phyloP scores from a whole-genome alignment of 169 alveolate genomes.

The Plasmodium berghei region DNA sequence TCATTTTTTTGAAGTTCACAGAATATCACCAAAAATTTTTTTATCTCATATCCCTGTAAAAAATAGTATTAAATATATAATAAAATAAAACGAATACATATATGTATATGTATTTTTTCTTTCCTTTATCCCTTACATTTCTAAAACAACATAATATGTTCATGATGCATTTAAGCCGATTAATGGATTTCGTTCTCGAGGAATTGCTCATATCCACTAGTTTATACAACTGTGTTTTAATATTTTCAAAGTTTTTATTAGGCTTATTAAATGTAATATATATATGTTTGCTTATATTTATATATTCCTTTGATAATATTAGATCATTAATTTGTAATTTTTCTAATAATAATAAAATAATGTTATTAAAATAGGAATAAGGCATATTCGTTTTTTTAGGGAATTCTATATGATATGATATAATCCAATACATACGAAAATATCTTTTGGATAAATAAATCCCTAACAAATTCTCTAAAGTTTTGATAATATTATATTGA shows the following conservation, averaged over 20 bases:
- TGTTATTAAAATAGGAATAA: slow-evolving; percentile 64
- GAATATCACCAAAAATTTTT: slow-evolving; percentile 44
- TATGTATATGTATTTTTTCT: neutral
- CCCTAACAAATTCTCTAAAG: slow-evolving; percentile 52
- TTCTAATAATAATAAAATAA: slow-evolving; percentile 64
- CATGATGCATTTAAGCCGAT: slow-evolving; percentile 56
- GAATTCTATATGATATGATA: slow-evolving; percentile 63
- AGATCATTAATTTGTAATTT: slow-evolving; percentile 60
- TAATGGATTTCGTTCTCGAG: slow-evolving; percentile 13
- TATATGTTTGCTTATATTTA: slow-evolving; percentile 51
- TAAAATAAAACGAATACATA: neutral
- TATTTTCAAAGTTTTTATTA: slow-evolving; percentile 36
- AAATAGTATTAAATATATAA: neutral
- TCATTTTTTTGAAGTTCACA: slow-evolving; percentile 54
- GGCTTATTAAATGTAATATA: slow-evolving; percentile 20
- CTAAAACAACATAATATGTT: slow-evolving; percentile 56
- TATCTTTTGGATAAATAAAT: slow-evolving; percentile 62
- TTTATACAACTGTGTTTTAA: slow-evolving; percentile 23
- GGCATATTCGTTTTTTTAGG: slow-evolving; percentile 62
- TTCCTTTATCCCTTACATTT: slow-evolving; percentile 20
- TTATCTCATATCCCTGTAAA: slow-evolving; percentile 62
- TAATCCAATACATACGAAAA: slow-evolving; percentile 72
- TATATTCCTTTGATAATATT: slow-evolving; percentile 55
- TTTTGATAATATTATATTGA: slow-evolving; percentile 65
- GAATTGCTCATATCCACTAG: slow-evolving; percentile 30